Base-by-base conservation (phyloP, 1,284 basidiomycete genomes). In the Rhodofomes roseus region DNA sequence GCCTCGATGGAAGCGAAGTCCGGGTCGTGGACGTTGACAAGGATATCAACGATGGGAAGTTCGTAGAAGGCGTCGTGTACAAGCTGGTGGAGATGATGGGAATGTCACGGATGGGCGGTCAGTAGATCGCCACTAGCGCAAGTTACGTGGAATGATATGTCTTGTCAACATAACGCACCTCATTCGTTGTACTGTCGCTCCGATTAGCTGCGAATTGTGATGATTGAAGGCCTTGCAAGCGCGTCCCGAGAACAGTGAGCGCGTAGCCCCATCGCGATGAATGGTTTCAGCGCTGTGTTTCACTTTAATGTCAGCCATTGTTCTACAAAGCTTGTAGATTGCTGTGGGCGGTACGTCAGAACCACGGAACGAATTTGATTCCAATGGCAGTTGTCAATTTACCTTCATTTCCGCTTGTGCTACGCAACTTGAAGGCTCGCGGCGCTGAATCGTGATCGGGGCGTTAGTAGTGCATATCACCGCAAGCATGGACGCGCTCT, bases 31-130 rank as follows among this genome's bases (percentile, higher is more conserved):
- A 65, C 22, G 53, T 60, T 14, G 57, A 62, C 4, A 57, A 54
- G 18, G 56, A 65, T n/a, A 63, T 68, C 39, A 68, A 66, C 54
- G 57, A 66, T 20, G 54, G 48, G 9, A 55, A 40, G 12, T 68
- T 68, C 41, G 64, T 65, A 14, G 60, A 55, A 27, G 63, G 58
- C 1, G 63, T 65, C 56, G 63, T 65, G 18, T 16, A 43, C 12
- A 63, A 63, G 34, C 41, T 66, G n/a, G 58, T 60, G 22, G 37
- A 51, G 9, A 60, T 65, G 62, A 62, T 66, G 63, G 29, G 53
- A 0, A 51, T 67, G 51, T 43, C 31, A 14, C 16, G 20, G 41
- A 1, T 46, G 22, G 41, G 36, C 12, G 29, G 18, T 9, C 9
- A 34, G 27, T 56, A 56, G 54, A 23, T 23, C n/a, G n/a, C n/a